Percentiles rank a stretch among this genome's conserved stretches.
phyloP scores from a whole-genome alignment of 1,284 basidiomycete genomes.

The Calocybe gambosa region DNA sequence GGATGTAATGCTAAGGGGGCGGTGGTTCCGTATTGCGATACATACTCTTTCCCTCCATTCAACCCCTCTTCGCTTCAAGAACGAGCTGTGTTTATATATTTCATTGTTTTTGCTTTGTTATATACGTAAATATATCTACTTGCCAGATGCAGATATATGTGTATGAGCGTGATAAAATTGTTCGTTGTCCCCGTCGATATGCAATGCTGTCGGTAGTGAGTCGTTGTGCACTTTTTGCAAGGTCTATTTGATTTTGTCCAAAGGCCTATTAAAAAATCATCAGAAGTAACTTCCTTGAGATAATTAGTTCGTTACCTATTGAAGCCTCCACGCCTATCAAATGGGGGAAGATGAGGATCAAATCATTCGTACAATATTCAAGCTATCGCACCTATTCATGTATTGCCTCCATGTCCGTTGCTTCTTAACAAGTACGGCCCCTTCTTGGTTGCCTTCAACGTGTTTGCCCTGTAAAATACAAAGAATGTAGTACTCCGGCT shows the following conservation, averaged over 20 bases:
- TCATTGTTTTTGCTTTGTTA: slow-evolving; percentile 8
- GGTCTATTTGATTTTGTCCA: slow-evolving; percentile 48
- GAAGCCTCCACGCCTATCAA: slow-evolving; percentile 78
- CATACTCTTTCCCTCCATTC: background rate
- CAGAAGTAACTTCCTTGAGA: slow-evolving; percentile 8
- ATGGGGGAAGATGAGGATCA: slow-evolving; percentile 6
- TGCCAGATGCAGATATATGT: slow-evolving; percentile 8
- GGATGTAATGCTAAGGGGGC: background rate
- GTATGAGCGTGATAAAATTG: slow-evolving; percentile 17
- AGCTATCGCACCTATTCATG: slow-evolving; percentile 71
- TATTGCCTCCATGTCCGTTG: slow-evolving; percentile 94
- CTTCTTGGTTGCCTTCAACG: slow-evolving; percentile 80
- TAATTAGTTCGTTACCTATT: slow-evolving; percentile 53
- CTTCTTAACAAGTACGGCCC: slow-evolving; percentile 74
- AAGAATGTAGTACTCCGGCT: background rate
- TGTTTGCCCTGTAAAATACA: slow-evolving; percentile 55
- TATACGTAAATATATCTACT: slow-evolving; percentile 13
- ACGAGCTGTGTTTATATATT: slow-evolving; percentile 1
- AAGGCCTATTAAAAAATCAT: slow-evolving; percentile 32
- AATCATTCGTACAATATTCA: background rate
- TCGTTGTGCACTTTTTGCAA: background rate
- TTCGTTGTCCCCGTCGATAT: too few species aligned
- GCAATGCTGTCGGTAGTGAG: background rate
- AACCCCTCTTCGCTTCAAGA: background rate
- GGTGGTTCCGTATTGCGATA: background rate